Conservation (phyloP, 2,329 filamentous ascomycete species). For the Epichloe brachyelytri region DNA sequence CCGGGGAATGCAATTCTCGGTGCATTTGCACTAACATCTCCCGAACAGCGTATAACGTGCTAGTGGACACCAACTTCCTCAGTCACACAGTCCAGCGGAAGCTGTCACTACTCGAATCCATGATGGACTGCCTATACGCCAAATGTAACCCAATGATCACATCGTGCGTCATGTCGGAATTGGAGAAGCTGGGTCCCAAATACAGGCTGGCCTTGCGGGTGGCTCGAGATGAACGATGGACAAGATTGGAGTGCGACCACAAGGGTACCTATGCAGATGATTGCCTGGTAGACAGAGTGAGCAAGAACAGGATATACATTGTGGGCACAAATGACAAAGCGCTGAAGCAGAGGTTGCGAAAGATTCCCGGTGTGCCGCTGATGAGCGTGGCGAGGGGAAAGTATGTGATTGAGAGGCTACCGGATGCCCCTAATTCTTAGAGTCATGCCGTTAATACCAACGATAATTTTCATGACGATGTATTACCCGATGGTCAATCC, state of each 20-base stretch:
- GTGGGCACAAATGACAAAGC: conserved; percentile 69
- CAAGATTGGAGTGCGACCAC: conserved; percentile 77
- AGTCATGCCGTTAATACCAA: background rate
- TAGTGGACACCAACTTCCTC: conserved; percentile 84
- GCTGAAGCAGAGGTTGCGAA: conserved; percentile 70
- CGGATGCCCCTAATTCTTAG: conserved; percentile 57
- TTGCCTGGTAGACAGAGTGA: conserved; percentile 63
- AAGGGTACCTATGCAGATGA: conserved; percentile 76
- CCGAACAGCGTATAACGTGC: conserved; percentile 32
- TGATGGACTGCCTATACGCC: conserved; percentile 91
- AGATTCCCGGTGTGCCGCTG: conserved; percentile 53
- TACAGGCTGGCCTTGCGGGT: conserved; percentile 79
- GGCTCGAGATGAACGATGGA: conserved; percentile 80
- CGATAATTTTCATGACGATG: background rate
- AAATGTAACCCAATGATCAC: conserved; percentile 86
- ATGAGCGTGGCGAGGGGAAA: conserved; percentile 79
- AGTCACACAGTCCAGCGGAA: conserved; percentile 86
- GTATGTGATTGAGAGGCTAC: conserved; percentile 86
- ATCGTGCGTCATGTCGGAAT: conserved; percentile 60
- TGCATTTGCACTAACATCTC: background rate
- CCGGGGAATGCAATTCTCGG: background rate
- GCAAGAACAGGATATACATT: conserved; percentile 65
- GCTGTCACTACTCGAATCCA: conserved; percentile 70
- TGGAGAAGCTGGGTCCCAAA: conserved; percentile 81
- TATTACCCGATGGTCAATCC: too few species aligned